These are phyloP conservation scores for Cadophora sp. DNA, from an alignment of 2,329 filamentous ascomycete genomes.

Conservation along the genomic window DNA sequence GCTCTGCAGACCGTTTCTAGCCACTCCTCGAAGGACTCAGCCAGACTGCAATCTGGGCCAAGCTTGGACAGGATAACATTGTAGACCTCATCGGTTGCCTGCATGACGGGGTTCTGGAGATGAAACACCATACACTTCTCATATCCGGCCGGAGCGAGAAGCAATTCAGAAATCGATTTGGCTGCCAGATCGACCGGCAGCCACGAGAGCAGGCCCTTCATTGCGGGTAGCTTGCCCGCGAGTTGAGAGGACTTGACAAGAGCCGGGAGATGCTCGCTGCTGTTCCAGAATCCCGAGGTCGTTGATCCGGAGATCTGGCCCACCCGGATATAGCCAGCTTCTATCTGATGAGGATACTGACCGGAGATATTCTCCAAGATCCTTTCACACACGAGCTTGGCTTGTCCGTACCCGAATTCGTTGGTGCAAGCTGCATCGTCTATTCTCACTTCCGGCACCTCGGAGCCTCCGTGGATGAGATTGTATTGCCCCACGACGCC, in stretches of 20 bases:
- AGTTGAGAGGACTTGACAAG: slow-evolving; percentile 58
- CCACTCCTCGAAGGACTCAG: slow-evolving; percentile 42
- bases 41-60: background rate
- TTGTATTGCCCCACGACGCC: slow-evolving; percentile 47
- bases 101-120: slow-evolving; percentile 53
- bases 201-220: slow-evolving; percentile 53
- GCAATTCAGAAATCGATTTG: slow-evolving; percentile 46
- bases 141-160: slow-evolving; percentile 1
- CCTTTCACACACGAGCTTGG: slow-evolving; percentile 57
- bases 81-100: slow-evolving; percentile 35
- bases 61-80: slow-evolving; percentile 1
- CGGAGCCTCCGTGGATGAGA: slow-evolving; percentile 39
- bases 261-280: slow-evolving; percentile 57
- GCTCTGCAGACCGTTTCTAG: slow-evolving; percentile 45
- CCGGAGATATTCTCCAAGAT: slow-evolving; percentile 57
- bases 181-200: slow-evolving; percentile 52
- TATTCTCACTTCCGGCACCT: slow-evolving; percentile 54
- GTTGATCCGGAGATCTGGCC: slow-evolving; percentile 61
- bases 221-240: slow-evolving; percentile 50
- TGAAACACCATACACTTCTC: slow-evolving; percentile 38
- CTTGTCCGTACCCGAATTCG: slow-evolving; percentile 57
- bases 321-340: slow-evolving; percentile 51
- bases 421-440: slow-evolving; percentile 49
- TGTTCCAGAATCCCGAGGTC: slow-evolving; percentile 61
- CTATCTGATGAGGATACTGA: slow-evolving; percentile 51